Percentiles rank a stretch among this genome's conserved stretches.
Evolutionary conservation across 805 yeast genomes (phyloP).

Genomic region (Ogataea naganishii): DNA sequence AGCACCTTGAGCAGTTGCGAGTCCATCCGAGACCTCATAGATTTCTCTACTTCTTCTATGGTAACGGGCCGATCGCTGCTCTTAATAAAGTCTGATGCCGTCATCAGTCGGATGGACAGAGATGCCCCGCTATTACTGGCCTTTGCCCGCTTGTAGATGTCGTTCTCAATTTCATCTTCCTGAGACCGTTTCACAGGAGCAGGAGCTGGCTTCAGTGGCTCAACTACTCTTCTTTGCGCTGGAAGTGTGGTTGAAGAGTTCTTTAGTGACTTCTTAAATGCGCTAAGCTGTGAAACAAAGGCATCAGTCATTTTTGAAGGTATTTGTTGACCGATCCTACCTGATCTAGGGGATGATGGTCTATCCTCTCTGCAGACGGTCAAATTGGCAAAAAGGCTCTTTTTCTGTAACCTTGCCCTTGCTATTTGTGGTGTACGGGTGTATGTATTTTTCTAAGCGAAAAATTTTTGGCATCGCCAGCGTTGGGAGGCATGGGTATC

Average conservation of each 20-base stretch:
- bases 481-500: slow-evolving; percentile 1
- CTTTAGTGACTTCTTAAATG: slow-evolving; percentile 54
- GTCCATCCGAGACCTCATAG: slow-evolving; percentile 54
- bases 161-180: slow-evolving; percentile 15
- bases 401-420: too few relatives aligned
- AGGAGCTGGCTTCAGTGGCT: not conserved
- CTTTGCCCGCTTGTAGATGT: slow-evolving; percentile 1
- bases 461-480: slow-evolving; percentile 3
- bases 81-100: slow-evolving; percentile 88
- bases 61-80: slow-evolving; percentile 60
- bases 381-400: too few relatives aligned
- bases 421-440: too few relatives aligned
- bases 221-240: slow-evolving; percentile 22
- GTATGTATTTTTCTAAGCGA: not conserved
- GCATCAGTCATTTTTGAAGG: slow-evolving; percentile 23
- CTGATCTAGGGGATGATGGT: too few relatives aligned
- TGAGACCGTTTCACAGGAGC: slow-evolving; percentile 5
- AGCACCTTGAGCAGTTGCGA: slow-evolving; percentile 61
- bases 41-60: slow-evolving; percentile 55
- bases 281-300: slow-evolving; percentile 41
- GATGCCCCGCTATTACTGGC: slow-evolving; percentile 35
- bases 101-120: slow-evolving; percentile 75
- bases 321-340: too few relatives aligned
- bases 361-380: too few relatives aligned
- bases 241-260: slow-evolving; percentile 45